Base-by-base conservation (phyloP, 768 basidiomycete genomes). In the Dentipellis fragilis region DNA sequence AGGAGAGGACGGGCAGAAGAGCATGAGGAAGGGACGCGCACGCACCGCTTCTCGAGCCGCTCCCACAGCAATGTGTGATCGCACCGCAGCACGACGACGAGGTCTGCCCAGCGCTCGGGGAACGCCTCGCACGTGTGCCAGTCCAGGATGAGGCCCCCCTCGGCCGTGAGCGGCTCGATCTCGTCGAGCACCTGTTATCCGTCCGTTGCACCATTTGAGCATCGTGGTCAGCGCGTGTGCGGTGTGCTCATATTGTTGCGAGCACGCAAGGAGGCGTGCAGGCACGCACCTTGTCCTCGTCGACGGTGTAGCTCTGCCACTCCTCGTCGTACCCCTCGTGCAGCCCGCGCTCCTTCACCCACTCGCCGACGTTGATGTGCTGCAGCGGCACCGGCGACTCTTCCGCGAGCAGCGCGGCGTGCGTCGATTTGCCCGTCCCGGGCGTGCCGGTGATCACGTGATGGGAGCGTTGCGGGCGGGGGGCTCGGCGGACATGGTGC, bases 401-500 rank as follows among this genome's bases (percentile, higher is more conserved):
- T 40, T 83, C 77, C 19, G 76, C 81, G 47, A 98, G 80, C n/a
- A 93, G 74, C 56, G 88, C 80, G 1, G 93, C 90, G 69, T 92
- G 92, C 0, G 93, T 93, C 3, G 95, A 88, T 69, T 99, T 99
- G 54, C 93, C 94, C 37, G 93, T 94, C n/a, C 92, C 92, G 10
- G 92, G 91, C 14, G 92, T 93, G 58, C 91, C 93, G 45, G 92
- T 94, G 63, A 94, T 82, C 62, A 94, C 67, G 64, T 89, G 51
- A 85, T 78, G 47, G 89, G 90, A 22, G 68, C 72, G 58, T 69
- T 69, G 38, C 61, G 58, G 38, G 59, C 35, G 4, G 49, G 29
- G 16, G 23, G 22, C 45, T 57, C 58, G 23, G 36, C 51, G 58
- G 58, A 60, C 38, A 36, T 54, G 50, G 22, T 10, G 12, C 23